Conservation (phyloP, 2,329 filamentous ascomycete species). For the Fusarium cicatricum region DNA sequence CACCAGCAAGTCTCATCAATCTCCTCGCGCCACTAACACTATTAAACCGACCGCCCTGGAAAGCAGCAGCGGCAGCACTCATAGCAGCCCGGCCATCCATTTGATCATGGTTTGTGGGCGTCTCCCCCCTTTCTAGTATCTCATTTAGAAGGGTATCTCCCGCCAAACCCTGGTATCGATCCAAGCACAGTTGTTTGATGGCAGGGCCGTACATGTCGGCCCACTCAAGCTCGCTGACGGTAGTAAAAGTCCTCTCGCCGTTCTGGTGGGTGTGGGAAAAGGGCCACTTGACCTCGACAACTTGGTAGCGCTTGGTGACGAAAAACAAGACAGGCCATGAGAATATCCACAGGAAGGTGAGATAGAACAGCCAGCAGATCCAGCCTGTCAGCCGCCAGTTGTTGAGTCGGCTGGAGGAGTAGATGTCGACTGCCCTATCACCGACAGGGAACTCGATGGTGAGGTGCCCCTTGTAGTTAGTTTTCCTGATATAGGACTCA, state of each 20-base stretch:
- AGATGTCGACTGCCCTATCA: constrained; percentile 36
- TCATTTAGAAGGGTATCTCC: constrained; percentile 29
- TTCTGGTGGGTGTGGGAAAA: constrained; percentile 12
- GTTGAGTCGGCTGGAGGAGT: constrained; percentile 27
- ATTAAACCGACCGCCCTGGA: constrained; percentile 25
- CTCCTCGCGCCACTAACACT: constrained; percentile 10
- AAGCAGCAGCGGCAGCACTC: constrained; percentile 25
- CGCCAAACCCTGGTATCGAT: constrained; percentile 30
- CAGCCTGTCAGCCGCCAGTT: constrained; percentile 28
- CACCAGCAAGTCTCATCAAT: constrained; percentile 24
- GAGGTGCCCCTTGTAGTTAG: constrained; percentile 33
- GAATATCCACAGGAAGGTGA: constrained; percentile 37
- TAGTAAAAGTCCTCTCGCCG: constrained; percentile 23
- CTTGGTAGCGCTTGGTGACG: constrained; percentile 27
- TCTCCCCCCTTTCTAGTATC: constrained; percentile 21
- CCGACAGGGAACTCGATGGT: constrained; percentile 28
- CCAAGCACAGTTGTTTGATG: constrained; percentile 27
- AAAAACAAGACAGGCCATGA: constrained; percentile 34
- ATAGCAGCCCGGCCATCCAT: constrained; percentile 19
- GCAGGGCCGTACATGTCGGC: constrained; percentile 21
- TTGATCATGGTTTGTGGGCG: not conserved
- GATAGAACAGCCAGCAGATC: constrained; percentile 36
- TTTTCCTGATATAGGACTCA: constrained; percentile 7
- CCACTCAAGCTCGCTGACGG: constrained; percentile 33
- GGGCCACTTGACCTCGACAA: constrained; percentile 29